A percentile compares a stretch with the other conserved stretches of the same genome.
Conservation (phyloP, 2,329 filamentous ascomycete species). For the Arthrobotrys entomopaga region DNA sequence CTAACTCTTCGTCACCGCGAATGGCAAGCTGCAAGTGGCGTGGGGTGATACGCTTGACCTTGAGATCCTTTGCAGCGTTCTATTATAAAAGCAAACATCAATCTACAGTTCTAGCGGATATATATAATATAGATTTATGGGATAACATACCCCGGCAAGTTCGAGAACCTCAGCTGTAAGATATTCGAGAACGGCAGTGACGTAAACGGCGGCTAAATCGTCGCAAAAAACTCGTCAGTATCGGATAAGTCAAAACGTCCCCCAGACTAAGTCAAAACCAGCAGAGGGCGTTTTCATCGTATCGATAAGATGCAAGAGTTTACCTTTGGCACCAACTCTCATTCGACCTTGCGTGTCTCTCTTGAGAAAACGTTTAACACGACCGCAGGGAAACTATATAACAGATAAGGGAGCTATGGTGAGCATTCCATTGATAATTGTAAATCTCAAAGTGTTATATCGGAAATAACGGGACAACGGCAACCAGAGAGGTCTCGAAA, state of each 20-base stretch:
- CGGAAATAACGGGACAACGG: no score
- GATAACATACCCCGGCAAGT: constrained; percentile 77
- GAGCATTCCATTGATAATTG: not conserved
- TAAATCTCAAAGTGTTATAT: no score
- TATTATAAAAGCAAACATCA: constrained; percentile 59
- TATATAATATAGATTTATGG: not conserved
- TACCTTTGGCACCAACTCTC: constrained; percentile 79
- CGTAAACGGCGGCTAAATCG: constrained; percentile 83
- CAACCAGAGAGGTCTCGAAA: no score
- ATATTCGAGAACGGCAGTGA: constrained; percentile 97
- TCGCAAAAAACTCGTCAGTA: constrained; percentile 52
- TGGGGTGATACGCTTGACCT: constrained; percentile 99
- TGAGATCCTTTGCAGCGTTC: constrained; percentile 99
- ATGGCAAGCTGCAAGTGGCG: constrained; percentile 98
- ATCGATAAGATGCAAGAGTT: constrained; percentile 4
- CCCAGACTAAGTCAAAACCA: no score
- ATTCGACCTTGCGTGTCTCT: constrained; percentile 80
- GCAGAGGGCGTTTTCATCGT: not conserved
- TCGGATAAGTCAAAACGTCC: not conserved
- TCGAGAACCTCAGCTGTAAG: constrained; percentile 97
- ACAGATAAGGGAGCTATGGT: constrained; percentile 58
- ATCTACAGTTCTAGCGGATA: not conserved
- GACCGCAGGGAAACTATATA: constrained; percentile 94
- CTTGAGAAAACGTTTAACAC: constrained; percentile 99
- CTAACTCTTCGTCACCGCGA: constrained; percentile 96